Conservation (phyloP, 768 basidiomycete genomes). For the Tylopilus rubrobrunneus region DNA sequence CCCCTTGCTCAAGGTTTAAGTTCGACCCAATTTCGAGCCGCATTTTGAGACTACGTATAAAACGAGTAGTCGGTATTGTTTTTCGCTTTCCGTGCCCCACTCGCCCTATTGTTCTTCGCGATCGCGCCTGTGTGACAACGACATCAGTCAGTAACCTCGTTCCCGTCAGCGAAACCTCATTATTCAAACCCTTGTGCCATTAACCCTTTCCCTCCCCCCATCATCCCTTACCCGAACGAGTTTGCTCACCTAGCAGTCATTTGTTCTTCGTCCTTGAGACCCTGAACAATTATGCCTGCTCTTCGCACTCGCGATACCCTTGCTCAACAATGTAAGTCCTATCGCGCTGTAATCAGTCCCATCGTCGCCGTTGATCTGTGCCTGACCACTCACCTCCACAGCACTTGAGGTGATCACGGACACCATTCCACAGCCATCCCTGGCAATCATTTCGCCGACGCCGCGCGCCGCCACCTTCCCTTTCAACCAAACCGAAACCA, state of each 20-base stretch:
- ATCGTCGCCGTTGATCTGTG: neutral
- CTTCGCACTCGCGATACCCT: slow-evolving; percentile 76
- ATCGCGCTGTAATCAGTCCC: neutral
- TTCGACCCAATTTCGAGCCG: slow-evolving; percentile 36
- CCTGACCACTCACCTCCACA: slow-evolving; percentile 28
- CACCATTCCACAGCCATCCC: slow-evolving; percentile 49
- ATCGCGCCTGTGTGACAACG: slow-evolving; percentile 45
- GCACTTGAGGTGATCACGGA: slow-evolving; percentile 77
- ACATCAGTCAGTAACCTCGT: slow-evolving; percentile 42
- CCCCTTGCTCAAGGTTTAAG: slow-evolving; percentile 28
- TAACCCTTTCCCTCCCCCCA: slow-evolving; percentile 28
- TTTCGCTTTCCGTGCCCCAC: slow-evolving; percentile 55
- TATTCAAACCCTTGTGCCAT: slow-evolving; percentile 27
- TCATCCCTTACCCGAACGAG: slow-evolving; percentile 34
- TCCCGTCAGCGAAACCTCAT: slow-evolving; percentile 43
- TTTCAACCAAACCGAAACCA: slow-evolving; percentile 38
- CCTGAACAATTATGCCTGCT: slow-evolving; percentile 64
- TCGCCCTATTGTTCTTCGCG: slow-evolving; percentile 58
- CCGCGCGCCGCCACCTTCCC: slow-evolving; percentile 49
- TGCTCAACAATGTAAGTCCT: slow-evolving; percentile 40
- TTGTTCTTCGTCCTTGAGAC: slow-evolving; percentile 27
- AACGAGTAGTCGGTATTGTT: slow-evolving; percentile 54
- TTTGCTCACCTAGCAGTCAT: slow-evolving; percentile 30
- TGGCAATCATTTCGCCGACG: slow-evolving; percentile 59
- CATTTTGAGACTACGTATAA: slow-evolving; percentile 42